Evolutionary conservation across 208 protist species (phyloP).

Genomic region (Leishmania turanica): DNA sequence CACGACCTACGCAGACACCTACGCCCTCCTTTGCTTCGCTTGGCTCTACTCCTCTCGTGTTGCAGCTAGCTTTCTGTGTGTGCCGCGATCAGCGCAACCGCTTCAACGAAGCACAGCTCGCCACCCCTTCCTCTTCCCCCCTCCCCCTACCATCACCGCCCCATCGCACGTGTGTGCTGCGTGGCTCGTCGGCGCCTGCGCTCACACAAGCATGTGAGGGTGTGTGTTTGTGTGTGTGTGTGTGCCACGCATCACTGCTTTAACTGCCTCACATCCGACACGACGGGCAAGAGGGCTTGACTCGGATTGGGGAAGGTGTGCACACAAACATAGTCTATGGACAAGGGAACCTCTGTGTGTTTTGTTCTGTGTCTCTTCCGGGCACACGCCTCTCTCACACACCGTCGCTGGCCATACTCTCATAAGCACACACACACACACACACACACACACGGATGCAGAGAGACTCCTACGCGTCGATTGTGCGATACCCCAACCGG

Average conservation of each 20-base stretch:
- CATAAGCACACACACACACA: background rate
- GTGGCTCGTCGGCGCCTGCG: background rate
- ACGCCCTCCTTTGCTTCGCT: background rate
- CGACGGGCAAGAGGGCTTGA: background rate
- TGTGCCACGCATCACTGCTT: background rate
- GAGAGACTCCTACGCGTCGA: constrained; percentile 71
- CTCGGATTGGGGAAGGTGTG: background rate
- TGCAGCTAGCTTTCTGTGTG: background rate
- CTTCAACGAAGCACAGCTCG: background rate
- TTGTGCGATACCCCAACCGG: constrained; percentile 60
- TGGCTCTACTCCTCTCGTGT: background rate
- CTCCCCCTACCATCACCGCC: background rate
- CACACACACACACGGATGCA: constrained; percentile 48
- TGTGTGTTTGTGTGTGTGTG: background rate
- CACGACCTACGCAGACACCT: background rate
- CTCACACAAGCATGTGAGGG: background rate
- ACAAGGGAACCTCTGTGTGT: constrained; percentile 5
- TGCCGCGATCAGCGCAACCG: background rate
- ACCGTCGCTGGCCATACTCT: background rate
- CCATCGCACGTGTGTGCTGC: background rate
- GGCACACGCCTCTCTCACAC: background rate
- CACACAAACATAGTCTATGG: background rate
- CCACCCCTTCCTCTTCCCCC: background rate
- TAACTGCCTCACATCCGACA: background rate
- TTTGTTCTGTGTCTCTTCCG: background rate